Evolutionary conservation across 768 basidiomycete species (phyloP).

Genomic region (Leccinum subtestaceum): DNA sequence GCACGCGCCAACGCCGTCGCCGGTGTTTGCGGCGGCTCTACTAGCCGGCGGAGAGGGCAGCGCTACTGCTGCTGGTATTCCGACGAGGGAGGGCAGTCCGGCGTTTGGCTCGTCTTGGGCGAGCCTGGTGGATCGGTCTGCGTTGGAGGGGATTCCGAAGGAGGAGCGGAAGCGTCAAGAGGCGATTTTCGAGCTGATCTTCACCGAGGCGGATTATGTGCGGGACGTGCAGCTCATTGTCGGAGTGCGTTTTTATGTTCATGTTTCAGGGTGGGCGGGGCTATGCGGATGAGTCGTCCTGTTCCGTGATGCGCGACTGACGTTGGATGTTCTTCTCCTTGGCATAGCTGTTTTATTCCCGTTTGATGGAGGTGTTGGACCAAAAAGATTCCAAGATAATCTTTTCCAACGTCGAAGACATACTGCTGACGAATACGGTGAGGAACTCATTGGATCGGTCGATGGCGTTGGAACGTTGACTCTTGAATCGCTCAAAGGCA

Average conservation of each 20-base stretch:
- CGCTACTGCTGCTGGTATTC: not conserved
- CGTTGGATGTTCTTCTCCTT: not conserved
- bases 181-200: slow-evolving; percentile 93
- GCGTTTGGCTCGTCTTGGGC: slow-evolving; percentile 84
- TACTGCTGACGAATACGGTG: slow-evolving; percentile 85
- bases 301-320: not conserved
- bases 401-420: slow-evolving; percentile 93
- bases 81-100: slow-evolving; percentile 49
- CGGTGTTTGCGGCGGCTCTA: not conserved
- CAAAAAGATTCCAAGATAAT: slow-evolving; percentile 76
- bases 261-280: no score
- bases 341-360: slow-evolving; percentile 78
- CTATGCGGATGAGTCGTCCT: not conserved
- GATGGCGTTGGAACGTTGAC: not conserved
- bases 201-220: slow-evolving; percentile 87
- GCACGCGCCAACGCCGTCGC: slow-evolving; percentile 29
- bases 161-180: slow-evolving; percentile 88
- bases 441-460: slow-evolving; percentile 19
- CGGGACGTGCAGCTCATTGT: slow-evolving; percentile 90
- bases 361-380: slow-evolving; percentile 68
- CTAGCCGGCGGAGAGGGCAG: slow-evolving; percentile 1
- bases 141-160: slow-evolving; percentile 74
- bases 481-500: slow-evolving; percentile 39
- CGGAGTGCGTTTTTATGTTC: slow-evolving; percentile 52
- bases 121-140: slow-evolving; percentile 82